Evolutionary conservation across 192 early-diverging fungal genomes (phyloP), one percentile per base, ranked within the genome.

Genomic region (Backusella sp.): DNA sequence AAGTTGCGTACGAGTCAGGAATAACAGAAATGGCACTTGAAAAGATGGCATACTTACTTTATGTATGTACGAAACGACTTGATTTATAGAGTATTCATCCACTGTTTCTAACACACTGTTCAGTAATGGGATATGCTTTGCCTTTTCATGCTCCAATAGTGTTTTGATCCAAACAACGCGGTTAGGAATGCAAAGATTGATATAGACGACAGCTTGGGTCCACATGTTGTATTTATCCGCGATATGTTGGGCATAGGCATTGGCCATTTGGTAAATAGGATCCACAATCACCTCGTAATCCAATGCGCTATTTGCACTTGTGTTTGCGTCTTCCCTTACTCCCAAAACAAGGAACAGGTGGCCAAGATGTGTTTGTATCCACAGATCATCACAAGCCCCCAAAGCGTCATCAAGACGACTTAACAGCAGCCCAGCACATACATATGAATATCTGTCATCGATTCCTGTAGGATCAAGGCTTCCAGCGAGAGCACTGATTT

Each of bases 331-430:
- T 17, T n/a, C 1, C 23, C 65, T 35, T 14, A 21, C 15, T 26
- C 41, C 77, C 12, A 71, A 72, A 1, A 46, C 11, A 41, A 78
- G 8, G 3, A 78, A 44, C 7, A 65, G 6, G 37, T 78, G 59
- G 8, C 77, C 77, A 19, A 78, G 21, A 53, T 78, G 77, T 0
- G 69, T 66, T 19, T 72, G 39, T 21, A 73, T 26, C 77, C 77
- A 78, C 19, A 11, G 5, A 30, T 73, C 28, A 0, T 26, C n/a
- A 34, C 36, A 44, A 4, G 6, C 4, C 7, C 66, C 37, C 32
- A 74, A 66, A 15, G 39, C 73, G 35, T 67, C 65, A 34, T 67
- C 41, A 36, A 62, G 49, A 32, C 26, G 39, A 2, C 41, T 28
- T 17, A 42, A 11, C 23, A 74, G 9, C 3, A 74, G 14, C 35